Percentiles rank a stretch among this genome's conserved stretches.
These are phyloP conservation scores for Hippophae tibetana DNA, from an alignment of 306 rosid genomes.

Conservation along the genomic window DNA sequence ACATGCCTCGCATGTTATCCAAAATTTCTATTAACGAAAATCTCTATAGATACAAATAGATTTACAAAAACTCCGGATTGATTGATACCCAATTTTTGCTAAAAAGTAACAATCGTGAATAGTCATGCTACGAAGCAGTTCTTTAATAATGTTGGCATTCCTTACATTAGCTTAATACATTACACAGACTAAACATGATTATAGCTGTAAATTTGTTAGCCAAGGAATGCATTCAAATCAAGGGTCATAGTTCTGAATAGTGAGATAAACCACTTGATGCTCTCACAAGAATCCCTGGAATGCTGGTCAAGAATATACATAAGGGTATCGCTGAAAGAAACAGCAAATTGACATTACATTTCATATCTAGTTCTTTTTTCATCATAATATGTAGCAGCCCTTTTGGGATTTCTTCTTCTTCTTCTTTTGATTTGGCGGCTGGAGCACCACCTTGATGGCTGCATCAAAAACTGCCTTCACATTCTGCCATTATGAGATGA, in stretches of 20 bases:
- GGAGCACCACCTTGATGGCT: constrained; percentile 93
- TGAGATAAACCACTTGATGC: constrained; percentile 18
- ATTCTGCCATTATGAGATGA: constrained; percentile 41
- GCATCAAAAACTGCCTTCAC: constrained; percentile 80
- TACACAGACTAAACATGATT: constrained; percentile 13
- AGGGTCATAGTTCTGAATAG: constrained; percentile 22
- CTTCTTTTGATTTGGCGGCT: constrained; percentile 77
- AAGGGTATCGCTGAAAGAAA: constrained; percentile 13
- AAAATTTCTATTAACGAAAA: no score
- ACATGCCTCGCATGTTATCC: no score
- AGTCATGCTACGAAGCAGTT: not conserved
- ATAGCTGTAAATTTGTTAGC: constrained; percentile 7
- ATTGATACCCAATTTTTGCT: no score
- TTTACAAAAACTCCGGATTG: no score
- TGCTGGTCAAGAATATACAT: constrained; percentile 37
- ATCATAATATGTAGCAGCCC: constrained; percentile 61
- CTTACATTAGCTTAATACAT: constrained; percentile 15
- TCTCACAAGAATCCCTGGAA: constrained; percentile 25
- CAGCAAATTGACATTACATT: constrained; percentile 2
- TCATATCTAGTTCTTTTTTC: constrained; percentile 4
- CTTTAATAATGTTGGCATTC: not conserved
- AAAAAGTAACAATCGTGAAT: not conserved
- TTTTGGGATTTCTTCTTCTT: constrained; percentile 48
- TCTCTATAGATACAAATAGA: no score
- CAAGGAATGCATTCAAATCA: constrained; percentile 15